Evolutionary conservation across 148 eudicot genomes (phyloP).

Genomic region (Pouteria glomerata): DNA sequence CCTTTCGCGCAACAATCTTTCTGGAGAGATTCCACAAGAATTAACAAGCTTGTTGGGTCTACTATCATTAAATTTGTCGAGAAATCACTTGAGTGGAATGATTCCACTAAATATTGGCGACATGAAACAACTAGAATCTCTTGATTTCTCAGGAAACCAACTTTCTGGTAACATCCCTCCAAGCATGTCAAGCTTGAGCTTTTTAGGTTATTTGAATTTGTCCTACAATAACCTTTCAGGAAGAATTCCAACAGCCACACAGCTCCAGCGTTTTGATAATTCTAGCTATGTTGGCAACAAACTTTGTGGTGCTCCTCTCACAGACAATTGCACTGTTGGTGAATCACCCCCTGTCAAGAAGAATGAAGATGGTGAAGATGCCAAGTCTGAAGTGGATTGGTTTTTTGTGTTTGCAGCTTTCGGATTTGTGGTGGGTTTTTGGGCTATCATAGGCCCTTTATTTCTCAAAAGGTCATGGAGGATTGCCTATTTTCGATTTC

Average conservation of each 20-base stretch:
- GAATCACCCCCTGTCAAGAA: neutral
- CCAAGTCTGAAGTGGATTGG: neutral
- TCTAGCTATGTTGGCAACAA: neutral
- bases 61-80: neutral
- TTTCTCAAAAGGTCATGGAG: neutral
- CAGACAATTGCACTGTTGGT: neutral
- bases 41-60: neutral
- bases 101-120: neutral
- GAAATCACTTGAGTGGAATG: neutral
- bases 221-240: neutral
- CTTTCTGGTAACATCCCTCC: neutral
- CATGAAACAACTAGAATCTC: neutral
- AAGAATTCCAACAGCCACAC: neutral
- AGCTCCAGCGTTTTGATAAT: neutral
- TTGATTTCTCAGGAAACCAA: neutral
- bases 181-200: neutral
- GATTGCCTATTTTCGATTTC: neutral
- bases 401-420: neutral
- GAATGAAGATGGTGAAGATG: neutral
- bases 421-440: neutral
- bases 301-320: neutral
- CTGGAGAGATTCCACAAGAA: neutral
- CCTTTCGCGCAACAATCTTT: neutral
- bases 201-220: neutral
- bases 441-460: neutral